Evolutionary conservation across 1,284 basidiomycete genomes (phyloP).

Genomic region (Microbotryomycetes sp.): DNA sequence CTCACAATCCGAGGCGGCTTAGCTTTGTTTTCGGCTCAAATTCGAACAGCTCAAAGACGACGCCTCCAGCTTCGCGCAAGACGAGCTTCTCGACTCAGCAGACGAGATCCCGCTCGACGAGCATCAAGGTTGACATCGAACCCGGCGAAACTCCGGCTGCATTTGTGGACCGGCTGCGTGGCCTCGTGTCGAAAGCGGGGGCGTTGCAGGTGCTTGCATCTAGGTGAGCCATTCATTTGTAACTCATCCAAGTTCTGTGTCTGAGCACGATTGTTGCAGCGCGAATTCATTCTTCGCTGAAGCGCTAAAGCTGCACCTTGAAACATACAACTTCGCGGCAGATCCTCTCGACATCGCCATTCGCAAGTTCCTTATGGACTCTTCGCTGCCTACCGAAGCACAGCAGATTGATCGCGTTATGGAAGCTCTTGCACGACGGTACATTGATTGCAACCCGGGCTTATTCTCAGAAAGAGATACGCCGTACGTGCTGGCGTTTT

Average conservation of each 20-base stretch:
- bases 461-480: conserved; percentile 51
- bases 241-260: background rate
- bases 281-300: conserved; percentile 62
- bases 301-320: conserved; percentile 66
- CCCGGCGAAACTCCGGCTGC: conserved; percentile 58
- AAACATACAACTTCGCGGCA: conserved; percentile 67
- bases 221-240: conserved; percentile 49
- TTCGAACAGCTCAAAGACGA: background rate
- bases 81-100: background rate
- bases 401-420: conserved; percentile 98
- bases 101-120: background rate
- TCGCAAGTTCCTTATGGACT: conserved; percentile 81
- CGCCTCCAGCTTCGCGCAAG: background rate
- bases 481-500: conserved; percentile 93
- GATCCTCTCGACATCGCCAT: conserved; percentile 85
- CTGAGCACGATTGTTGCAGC: conserved; percentile 46
- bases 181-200: conserved; percentile 63
- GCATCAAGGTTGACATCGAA: conserved; percentile 1
- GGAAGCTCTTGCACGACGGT: conserved; percentile 84
- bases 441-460: conserved; percentile 73
- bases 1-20: background rate
- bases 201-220: conserved; percentile 68
- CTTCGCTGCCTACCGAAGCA: conserved; percentile 86
- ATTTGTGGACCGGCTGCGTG: conserved; percentile 59
- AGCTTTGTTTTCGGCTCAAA: background rate